Evolutionary conservation across 352 stramenopile species (phyloP), one percentile per base, ranked within the genome.

Genomic region (Globisporangium nunn): DNA sequence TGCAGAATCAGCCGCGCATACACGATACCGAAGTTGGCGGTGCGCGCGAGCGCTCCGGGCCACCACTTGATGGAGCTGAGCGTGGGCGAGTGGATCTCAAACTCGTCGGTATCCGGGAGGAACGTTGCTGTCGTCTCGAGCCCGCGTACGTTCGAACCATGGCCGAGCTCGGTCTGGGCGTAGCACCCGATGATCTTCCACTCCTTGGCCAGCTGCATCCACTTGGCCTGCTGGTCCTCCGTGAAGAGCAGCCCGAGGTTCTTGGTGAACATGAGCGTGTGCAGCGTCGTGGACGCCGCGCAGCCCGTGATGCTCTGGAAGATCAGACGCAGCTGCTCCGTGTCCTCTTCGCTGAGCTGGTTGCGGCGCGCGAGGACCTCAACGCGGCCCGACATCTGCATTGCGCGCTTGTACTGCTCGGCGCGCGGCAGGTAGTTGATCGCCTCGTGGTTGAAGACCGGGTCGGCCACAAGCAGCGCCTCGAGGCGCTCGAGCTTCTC

Each of bases 61-160:
- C 96, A 99, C 82, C 96, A 98, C 70, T 98, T 99, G 58, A 79
- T 75, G 52, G 75, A 85, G 29, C 93, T 98, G 29, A 98, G 59
- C 8, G 93, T 98, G 0, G 96, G 96, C 6, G 91, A 96, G 72
- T 98, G 64, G 52, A 99, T 85, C 33, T 97, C 75, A 60, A 40
- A 40, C 71, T 97, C 90, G 55, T 97, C 81, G 2, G 71, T 78
- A 23, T 78, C 67, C 48, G 84, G 82, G 45, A 98, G 66, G 69
- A 96, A 98, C 2, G 75, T 93, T 0, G 95, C 96, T 0, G 85
- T 96, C 0, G 95, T 99, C 71, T 97, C 87, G 17, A 98, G 72
- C 0, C 78, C 85, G 50, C 87, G 75, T 10, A 94, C 76, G 64
- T 98, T 98, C 41, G 75, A 96, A 11, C 94, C 94, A 67, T 98